Conservation (phyloP, 768 basidiomycete species). For the Trametes gibbosa region DNA sequence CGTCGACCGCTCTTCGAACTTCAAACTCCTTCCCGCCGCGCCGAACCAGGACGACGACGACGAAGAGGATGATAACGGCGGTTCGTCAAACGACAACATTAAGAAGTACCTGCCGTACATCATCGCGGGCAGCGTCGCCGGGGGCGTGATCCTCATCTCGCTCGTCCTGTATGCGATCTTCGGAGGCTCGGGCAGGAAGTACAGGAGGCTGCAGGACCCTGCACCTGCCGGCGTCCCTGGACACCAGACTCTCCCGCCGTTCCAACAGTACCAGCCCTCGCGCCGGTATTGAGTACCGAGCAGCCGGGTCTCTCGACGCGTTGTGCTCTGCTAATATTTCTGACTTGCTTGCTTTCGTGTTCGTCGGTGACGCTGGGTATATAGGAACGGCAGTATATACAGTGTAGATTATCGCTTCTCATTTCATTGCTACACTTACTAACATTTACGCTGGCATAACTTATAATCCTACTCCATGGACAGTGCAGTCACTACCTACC, state of each 20-base stretch:
- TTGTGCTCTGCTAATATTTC: too few species aligned
- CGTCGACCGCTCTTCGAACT: slow-evolving; percentile 29
- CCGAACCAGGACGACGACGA: slow-evolving; percentile 21
- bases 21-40: slow-evolving; percentile 26
- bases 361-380: too few species aligned
- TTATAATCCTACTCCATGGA: not conserved
- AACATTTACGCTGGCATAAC: not conserved
- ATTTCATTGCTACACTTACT: not conserved
- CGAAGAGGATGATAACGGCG: slow-evolving; percentile 9
- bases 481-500: too few species aligned
- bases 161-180: slow-evolving; percentile 21
- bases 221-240: slow-evolving; percentile 25
- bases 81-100: slow-evolving; percentile 18
- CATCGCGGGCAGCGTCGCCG: slow-evolving; percentile 28
- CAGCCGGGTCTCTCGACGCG: too few species aligned
- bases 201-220: slow-evolving; percentile 28
- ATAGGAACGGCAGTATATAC: not conserved
- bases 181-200: slow-evolving; percentile 21
- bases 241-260: slow-evolving; percentile 16
- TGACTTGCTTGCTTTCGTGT: too few species aligned
- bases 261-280: slow-evolving; percentile 23
- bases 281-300: slow-evolving; percentile 22
- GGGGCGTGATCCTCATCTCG: slow-evolving; percentile 19
- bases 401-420: not conserved
- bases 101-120: slow-evolving; percentile 30